phyloP scores from a whole-genome alignment of 768 basidiomycete genomes.

The Tylopilus sp. region DNA sequence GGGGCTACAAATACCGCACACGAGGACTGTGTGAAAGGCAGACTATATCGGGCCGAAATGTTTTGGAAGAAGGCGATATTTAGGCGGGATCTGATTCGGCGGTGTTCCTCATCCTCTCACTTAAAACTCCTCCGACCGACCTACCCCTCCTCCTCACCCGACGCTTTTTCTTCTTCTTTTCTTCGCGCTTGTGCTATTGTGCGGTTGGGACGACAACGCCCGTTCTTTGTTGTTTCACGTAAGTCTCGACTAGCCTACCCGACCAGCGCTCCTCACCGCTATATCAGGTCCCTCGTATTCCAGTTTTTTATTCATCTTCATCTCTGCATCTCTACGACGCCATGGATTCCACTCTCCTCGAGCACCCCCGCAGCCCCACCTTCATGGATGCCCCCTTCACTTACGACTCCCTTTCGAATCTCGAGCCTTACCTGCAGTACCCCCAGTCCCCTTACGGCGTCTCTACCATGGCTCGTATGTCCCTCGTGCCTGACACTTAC shows the following conservation, averaged over 20 bases:
- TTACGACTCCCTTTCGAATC: constrained; percentile 44
- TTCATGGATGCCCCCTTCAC: constrained; percentile 48
- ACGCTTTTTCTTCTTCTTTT: constrained; percentile 32
- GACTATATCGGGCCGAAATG: constrained; percentile 11
- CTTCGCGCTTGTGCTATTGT: constrained; percentile 33
- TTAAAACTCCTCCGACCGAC: constrained; percentile 18
- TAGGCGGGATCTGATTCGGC: constrained; percentile 30
- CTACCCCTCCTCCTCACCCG: constrained; percentile 37
- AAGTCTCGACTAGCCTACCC: constrained; percentile 11
- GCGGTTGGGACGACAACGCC: constrained; percentile 32
- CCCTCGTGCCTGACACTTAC: neutral
- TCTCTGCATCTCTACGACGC: constrained; percentile 34
- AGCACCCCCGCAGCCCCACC: constrained; percentile 48
- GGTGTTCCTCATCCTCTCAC: constrained; percentile 30
- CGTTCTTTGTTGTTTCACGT: constrained; percentile 33
- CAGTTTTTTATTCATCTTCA: constrained; percentile 34
- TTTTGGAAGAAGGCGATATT: constrained; percentile 24
- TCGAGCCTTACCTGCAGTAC: constrained; percentile 64
- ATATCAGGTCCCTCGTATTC: constrained; percentile 31
- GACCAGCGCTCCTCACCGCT: neutral
- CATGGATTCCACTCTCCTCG: constrained; percentile 51
- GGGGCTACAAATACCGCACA: constrained; percentile 34
- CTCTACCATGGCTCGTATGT: constrained; percentile 59
- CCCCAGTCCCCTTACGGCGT: constrained; percentile 64
- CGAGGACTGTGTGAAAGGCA: constrained; percentile 17